These are phyloP conservation scores for Ampelocalamus luodianensis DNA, from an alignment of 176 grass and related monocot species.

Conservation along the genomic window DNA sequence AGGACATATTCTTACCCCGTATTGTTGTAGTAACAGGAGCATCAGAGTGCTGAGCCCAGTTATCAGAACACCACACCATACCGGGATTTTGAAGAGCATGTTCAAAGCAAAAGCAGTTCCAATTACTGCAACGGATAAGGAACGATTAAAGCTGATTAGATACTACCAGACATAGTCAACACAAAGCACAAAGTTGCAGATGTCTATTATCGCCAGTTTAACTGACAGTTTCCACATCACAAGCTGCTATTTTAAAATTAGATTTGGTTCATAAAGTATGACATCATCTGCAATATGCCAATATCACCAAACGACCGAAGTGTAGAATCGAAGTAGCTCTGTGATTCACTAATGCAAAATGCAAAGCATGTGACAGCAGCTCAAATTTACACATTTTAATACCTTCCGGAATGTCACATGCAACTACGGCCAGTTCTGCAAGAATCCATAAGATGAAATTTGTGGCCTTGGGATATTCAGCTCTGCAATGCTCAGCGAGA, in stretches of 20 bases:
- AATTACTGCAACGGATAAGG: constrained; percentile 68
- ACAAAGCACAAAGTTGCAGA: constrained; percentile 5
- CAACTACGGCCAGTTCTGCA: constrained; percentile 95
- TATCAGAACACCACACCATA: constrained; percentile 96
- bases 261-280: constrained; percentile 28
- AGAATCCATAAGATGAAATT: constrained; percentile 96
- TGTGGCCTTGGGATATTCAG: constrained; percentile 83
- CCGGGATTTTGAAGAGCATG: constrained; percentile 84
- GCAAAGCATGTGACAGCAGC: neutral
- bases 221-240: neutral
- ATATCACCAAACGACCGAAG: constrained; percentile 9
- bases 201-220: neutral
- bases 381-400: constrained; percentile 32
- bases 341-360: constrained; percentile 10
- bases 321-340: neutral
- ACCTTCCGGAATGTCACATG: constrained; percentile 99
- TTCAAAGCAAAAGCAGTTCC: constrained; percentile 99
- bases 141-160: constrained; percentile 29
- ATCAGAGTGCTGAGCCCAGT: constrained; percentile 95
- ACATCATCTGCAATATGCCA: neutral
- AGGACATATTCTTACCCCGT: constrained; percentile 94
- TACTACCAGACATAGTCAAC: neutral
- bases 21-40: constrained; percentile 88
- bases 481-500: constrained; percentile 95
- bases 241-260: neutral